Conservation (phyloP, 2,329 filamentous ascomycete genomes). For the Colletotrichum ledebouriae region DNA sequence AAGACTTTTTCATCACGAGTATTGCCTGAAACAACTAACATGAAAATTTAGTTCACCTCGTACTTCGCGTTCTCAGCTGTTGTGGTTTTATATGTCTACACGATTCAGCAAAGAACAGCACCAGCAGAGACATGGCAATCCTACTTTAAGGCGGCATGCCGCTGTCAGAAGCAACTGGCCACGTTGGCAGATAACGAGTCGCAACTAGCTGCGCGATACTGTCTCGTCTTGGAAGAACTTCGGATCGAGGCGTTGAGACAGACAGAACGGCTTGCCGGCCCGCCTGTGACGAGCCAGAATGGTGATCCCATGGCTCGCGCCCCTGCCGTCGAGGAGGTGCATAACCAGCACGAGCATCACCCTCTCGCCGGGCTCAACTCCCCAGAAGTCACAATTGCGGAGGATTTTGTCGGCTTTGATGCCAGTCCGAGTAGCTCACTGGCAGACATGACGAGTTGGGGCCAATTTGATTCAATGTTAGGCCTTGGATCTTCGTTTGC, state of each 20-base stretch:
- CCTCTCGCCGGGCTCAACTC: slow-evolving; percentile 16
- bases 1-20: slow-evolving; percentile 34
- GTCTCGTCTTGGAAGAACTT: slow-evolving; percentile 56
- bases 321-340: not conserved
- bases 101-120: slow-evolving; percentile 54
- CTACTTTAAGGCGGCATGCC: slow-evolving; percentile 54
- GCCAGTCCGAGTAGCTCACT: slow-evolving; percentile 32
- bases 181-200: slow-evolving; percentile 54
- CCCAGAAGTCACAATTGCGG: slow-evolving; percentile 13
- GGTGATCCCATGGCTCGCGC: not conserved
- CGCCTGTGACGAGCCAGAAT: not conserved
- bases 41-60: slow-evolving; percentile 49
- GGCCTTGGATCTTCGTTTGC: not conserved
- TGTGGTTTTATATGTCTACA: slow-evolving; percentile 59
- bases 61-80: slow-evolving; percentile 61
- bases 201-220: slow-evolving; percentile 55
- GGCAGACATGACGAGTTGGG: slow-evolving; percentile 42
- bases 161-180: slow-evolving; percentile 57
- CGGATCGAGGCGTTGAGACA: slow-evolving; percentile 37
- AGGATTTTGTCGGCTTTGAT: slow-evolving; percentile 36
- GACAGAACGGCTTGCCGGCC: slow-evolving; percentile 22
- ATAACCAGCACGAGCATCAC: slow-evolving; percentile 17
- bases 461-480: slow-evolving; percentile 42
- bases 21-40: not conserved
- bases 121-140: slow-evolving; percentile 47